phyloP scores from a whole-genome alignment of 208 protist species.

The Acanthamoeba healyi region DNA sequence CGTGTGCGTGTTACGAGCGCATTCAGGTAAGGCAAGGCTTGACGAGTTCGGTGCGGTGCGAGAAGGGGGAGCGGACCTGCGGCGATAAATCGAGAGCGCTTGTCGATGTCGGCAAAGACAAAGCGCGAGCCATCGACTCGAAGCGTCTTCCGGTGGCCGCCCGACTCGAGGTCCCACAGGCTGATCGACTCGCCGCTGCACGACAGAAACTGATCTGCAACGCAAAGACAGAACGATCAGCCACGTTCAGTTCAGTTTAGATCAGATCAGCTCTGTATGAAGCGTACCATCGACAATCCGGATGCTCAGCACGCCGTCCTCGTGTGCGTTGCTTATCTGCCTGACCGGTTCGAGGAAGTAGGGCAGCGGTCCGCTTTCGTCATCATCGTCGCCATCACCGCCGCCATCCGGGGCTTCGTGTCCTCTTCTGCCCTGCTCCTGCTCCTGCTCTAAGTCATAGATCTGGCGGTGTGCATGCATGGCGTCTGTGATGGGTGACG shows the following conservation, averaged over 20 bases:
- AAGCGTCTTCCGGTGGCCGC: neutral
- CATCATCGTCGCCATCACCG: too few species aligned
- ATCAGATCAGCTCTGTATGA: neutral
- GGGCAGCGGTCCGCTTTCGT: too few species aligned
- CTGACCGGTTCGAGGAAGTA: neutral
- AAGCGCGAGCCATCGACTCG: neutral
- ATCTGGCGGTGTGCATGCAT: neutral
- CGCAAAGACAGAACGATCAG: neutral
- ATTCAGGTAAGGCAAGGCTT: neutral
- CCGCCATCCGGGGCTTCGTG: neutral
- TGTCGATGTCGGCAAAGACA: slow-evolving; percentile 24
- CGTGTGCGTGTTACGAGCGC: too few species aligned
- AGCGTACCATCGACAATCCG: neutral
- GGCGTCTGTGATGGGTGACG: too few species aligned
- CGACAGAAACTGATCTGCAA: neutral
- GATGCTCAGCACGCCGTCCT: neutral
- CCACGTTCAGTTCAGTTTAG: too few species aligned
- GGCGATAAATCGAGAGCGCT: neutral
- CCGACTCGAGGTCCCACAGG: neutral
- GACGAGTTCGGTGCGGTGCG: neutral
- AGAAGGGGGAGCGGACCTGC: neutral
- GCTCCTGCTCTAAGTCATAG: neutral
- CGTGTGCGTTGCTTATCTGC: neutral
- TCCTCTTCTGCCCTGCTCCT: neutral
- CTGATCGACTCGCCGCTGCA: neutral